A percentile compares a stretch with the other conserved stretches of the same genome.
Evolutionary conservation across 805 yeast species (phyloP).

Genomic region (Candida gorgasii): DNA sequence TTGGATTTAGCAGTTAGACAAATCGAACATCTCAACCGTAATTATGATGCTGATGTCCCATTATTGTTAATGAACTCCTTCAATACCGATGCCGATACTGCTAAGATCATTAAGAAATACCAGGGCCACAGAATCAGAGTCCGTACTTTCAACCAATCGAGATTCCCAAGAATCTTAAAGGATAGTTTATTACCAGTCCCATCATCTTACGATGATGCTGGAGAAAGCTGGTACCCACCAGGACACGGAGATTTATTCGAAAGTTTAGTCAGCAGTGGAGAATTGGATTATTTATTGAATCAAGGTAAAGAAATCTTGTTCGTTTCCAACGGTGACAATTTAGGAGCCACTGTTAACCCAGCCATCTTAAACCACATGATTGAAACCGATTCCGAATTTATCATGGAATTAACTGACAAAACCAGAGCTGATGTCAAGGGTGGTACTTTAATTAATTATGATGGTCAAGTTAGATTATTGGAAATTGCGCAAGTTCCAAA

Average conservation of each 20-base stretch:
- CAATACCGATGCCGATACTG: conserved; percentile 96
- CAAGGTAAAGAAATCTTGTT: conserved; percentile 94
- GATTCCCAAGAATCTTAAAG: conserved; percentile 92
- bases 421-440: conserved; percentile 99
- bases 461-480: conserved; percentile 88
- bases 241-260: conserved; percentile 99
- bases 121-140: conserved; percentile 95
- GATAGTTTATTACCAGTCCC: conserved; percentile 98
- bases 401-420: conserved; percentile 98
- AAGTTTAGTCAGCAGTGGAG: conserved; percentile 84
- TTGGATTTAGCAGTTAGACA: conserved; percentile 95
- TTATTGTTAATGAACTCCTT: conserved; percentile 96
- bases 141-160: conserved; percentile 96
- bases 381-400: conserved; percentile 87
- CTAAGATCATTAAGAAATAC: conserved; percentile 91
- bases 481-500: conserved; percentile 99
- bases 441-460: conserved; percentile 96
- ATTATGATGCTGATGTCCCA: conserved; percentile 90
- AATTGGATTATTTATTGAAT: conserved; percentile 81
- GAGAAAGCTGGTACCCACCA: conserved; percentile 98
- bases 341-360: conserved; percentile 97
- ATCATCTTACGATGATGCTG: conserved; percentile 63
- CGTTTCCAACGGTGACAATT: conserved; percentile 96
- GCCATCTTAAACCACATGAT: conserved; percentile 90
- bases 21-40: conserved; percentile 90